Conservation (phyloP, 805 yeast genomes). For the Teunomyces funiuensis region DNA sequence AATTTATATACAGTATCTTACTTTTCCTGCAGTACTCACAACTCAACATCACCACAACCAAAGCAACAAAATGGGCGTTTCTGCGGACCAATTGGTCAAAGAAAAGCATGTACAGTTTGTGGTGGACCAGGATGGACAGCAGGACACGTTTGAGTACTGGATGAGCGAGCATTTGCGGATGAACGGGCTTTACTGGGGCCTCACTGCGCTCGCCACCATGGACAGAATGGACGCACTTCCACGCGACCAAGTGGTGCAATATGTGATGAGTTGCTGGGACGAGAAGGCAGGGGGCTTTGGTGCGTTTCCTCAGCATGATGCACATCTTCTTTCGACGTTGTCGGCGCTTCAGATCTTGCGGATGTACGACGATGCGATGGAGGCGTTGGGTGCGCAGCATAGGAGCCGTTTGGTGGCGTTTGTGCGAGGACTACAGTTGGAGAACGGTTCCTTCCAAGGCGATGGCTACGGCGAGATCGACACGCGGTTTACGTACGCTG, state of each 20-base stretch:
- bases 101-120: slow-evolving; percentile 37
- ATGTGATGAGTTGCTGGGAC: slow-evolving; percentile 67
- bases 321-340: slow-evolving; percentile 80
- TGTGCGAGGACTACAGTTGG: slow-evolving; percentile 45
- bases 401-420: slow-evolving; percentile 37
- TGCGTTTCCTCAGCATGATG: slow-evolving; percentile 85
- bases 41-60: too few species aligned
- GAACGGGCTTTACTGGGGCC: slow-evolving; percentile 96
- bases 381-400: slow-evolving; percentile 29
- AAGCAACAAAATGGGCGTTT: background rate
- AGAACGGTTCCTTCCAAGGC: slow-evolving; percentile 80
- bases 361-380: slow-evolving; percentile 58
- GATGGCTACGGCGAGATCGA: slow-evolving; percentile 92
- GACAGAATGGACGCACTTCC: slow-evolving; percentile 50
- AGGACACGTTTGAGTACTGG: slow-evolving; percentile 75
- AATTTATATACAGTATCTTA: too few species aligned
- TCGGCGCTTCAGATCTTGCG: slow-evolving; percentile 82
- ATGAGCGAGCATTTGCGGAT: slow-evolving; percentile 83
- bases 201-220: slow-evolving; percentile 68
- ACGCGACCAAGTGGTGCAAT: slow-evolving; percentile 62
- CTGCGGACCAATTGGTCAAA: slow-evolving; percentile 9
- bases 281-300: slow-evolving; percentile 75
- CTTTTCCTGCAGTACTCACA: too few species aligned
- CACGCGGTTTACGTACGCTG: slow-evolving; percentile 85
- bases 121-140: slow-evolving; percentile 37